A percentile compares a stretch with the other conserved stretches of the same genome.
Conservation (phyloP, 805 yeast genomes). For the Teunomyces stri region DNA sequence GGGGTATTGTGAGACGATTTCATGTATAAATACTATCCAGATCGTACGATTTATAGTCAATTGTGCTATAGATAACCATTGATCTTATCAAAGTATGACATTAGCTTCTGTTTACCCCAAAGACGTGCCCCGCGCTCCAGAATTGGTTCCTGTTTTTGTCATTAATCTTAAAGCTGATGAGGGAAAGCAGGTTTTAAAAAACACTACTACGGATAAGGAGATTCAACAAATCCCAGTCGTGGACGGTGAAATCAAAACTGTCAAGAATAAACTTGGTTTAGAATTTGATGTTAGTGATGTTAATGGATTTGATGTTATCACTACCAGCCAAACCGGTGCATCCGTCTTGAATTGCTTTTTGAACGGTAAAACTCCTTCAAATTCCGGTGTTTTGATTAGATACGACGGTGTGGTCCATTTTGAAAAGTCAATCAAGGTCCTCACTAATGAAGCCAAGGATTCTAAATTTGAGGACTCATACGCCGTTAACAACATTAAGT, state of each 20-base stretch:
- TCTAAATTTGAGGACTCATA: conserved; percentile 46
- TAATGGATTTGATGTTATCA: conserved; percentile 51
- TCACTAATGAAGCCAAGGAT: conserved; percentile 31
- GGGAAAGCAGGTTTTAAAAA: conserved; percentile 18
- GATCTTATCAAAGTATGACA: background rate
- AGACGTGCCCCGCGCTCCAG: conserved; percentile 21
- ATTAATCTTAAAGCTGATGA: conserved; percentile 26
- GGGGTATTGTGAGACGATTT: background rate
- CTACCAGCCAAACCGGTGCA: conserved; percentile 24
- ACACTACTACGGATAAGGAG: conserved; percentile 15
- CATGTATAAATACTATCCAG: background rate
- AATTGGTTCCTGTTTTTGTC: conserved; percentile 30
- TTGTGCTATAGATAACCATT: background rate
- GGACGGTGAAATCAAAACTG: conserved; percentile 29
- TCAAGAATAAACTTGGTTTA: conserved; percentile 29
- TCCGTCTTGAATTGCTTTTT: conserved; percentile 49
- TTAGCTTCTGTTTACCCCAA: conserved; percentile 6
- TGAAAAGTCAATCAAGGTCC: conserved; percentile 31
- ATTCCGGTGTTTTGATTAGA: conserved; percentile 39
- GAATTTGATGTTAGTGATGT: conserved; percentile 27
- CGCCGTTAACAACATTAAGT: conserved; percentile 46
- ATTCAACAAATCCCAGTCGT: conserved; percentile 21
- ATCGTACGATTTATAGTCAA: background rate
- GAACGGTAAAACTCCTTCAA: conserved; percentile 45
- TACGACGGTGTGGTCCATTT: conserved; percentile 51